Evolutionary conservation across 768 basidiomycete species (phyloP), one percentile per base, ranked within the genome.

Genomic region (Exidia glandulosa): DNA sequence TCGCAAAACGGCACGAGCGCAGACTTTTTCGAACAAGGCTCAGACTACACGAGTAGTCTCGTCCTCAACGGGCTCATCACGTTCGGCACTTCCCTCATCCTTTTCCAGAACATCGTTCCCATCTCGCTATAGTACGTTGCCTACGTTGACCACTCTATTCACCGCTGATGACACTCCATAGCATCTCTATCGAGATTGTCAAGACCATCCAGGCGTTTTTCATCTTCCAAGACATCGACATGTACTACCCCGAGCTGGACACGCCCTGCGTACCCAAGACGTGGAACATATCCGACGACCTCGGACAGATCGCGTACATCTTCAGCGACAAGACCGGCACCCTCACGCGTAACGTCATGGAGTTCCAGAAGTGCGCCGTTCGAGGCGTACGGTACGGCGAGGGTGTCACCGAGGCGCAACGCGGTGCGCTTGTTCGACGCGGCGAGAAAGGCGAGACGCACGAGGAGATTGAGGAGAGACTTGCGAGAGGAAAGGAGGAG

Each of bases 201-300:
- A 96, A 96, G 77, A 96, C 94, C 1, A 91, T 95, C 60, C 94
- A 96, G 70, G 94, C 94, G 2, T 95, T 83, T 75, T 95, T 96
- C 76, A 97, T 96, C 68, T 89, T 88, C 7, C 92, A 95, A 71
- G 94, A 98, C 69, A 67, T 93, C 64, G 94, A 97, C 71, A 94
- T 98, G 92, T 96, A 92, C 76, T 96, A 96, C 74, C 76, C 81
- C 61, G 83, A 87, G 36, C 86, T 87, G 70, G 85, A 96, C 68
- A 86, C 90, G 2, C 76, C 91, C 0, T 97, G 95, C 66, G 84
- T 93, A 3, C 94, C 95, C 30, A 97, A 97, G 72, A 94, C 91
- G 4, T 97, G 95, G 94, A 95, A 94, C 69, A 94, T 98, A 66
- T 96, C 93, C 2, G 95, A 98, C 70, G 95, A 98, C 74, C 84